Conservation (phyloP, 2,329 filamentous ascomycete species). For the Cordyceps farinosa region DNA sequence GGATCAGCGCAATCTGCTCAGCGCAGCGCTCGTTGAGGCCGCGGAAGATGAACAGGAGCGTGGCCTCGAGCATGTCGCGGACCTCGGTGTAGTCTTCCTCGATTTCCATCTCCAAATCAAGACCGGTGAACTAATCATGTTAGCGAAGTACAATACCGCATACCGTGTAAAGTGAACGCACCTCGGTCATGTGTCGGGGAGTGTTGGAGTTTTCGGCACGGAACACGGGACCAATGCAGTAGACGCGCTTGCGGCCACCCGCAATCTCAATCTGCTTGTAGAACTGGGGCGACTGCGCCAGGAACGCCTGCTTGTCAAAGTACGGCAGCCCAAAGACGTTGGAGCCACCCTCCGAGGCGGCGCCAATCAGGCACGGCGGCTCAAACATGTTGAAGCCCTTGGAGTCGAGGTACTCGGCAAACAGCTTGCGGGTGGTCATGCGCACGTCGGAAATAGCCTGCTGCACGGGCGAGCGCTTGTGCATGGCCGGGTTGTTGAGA, state of each 20-base stretch:
- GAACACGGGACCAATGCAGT: slow-evolving; percentile 77
- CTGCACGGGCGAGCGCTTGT: slow-evolving; percentile 86
- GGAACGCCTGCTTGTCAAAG: slow-evolving; percentile 77
- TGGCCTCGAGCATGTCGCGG: slow-evolving; percentile 64
- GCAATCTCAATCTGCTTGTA: slow-evolving; percentile 88
- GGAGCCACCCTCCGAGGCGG: slow-evolving; percentile 86
- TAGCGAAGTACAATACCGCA: neutral
- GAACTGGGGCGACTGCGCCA: slow-evolving; percentile 79
- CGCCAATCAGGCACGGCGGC: slow-evolving; percentile 82
- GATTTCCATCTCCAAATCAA: slow-evolving; percentile 90
- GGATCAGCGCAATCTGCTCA: slow-evolving; percentile 68
- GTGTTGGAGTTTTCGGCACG: slow-evolving; percentile 85
- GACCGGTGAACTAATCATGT: slow-evolving; percentile 64
- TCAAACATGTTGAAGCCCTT: slow-evolving; percentile 80
- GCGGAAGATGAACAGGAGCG: slow-evolving; percentile 76
- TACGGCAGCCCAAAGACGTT: slow-evolving; percentile 91
- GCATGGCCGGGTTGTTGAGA: slow-evolving; percentile 87
- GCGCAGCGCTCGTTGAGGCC: slow-evolving; percentile 62
- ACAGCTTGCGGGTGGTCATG: slow-evolving; percentile 63
- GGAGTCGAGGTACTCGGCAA: slow-evolving; percentile 73
- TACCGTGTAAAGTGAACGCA: slow-evolving; percentile 25
- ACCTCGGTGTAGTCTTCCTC: slow-evolving; percentile 75
- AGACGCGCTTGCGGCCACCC: slow-evolving; percentile 72
- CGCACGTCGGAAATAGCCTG: slow-evolving; percentile 65
- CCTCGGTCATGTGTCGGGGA: slow-evolving; percentile 77